Evolutionary conservation across 2,329 filamentous ascomycete genomes (phyloP), one percentile per base, ranked within the genome.

Genomic region (Nothophaeocryptopus gaeumannii): DNA sequence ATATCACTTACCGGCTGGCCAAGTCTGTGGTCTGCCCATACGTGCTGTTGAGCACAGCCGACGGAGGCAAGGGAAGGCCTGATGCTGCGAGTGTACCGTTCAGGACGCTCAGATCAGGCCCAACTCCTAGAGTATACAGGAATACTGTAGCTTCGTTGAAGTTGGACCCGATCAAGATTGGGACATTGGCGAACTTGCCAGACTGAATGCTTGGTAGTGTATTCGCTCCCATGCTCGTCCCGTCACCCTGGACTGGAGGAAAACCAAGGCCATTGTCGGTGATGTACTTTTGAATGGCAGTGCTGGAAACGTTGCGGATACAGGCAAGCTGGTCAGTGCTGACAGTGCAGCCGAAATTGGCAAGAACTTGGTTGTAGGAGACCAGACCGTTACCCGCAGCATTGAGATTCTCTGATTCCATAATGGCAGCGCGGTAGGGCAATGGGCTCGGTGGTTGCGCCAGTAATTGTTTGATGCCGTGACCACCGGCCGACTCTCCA

Each of bases 101-200:
- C n/a, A 58, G 52, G 7, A 61, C 50, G 8, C 29, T 47, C 38
- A 48, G 49, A 10, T 56, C 50, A 26, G 38, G 20, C 9, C 47
- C 51, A 7, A 51, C 45, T 8, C 62, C 62, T 36, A 60, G 44
- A 29, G 61, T 37, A 35, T 54, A 50, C 39, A 45, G 26, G 40
- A 56, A 58, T 45, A 57, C 59, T 32, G 58, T 59, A 14, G 51
- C 57, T 53, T 67, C 66, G 33, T 64, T 49, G 45, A 59, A 48
- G 30, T 54, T 63, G 20, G 62, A 64, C 33, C 64, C 60, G 29
- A 59, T 55, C 9, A 63, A 39, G 29, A 61, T 53, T 2, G 60
- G 60, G 5, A 61, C 55, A n/a, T 40, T 26, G n/a, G 55, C 55
- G 40, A 55, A 58, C 13, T 47, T 34, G 14, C 55, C 55, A 8